These are phyloP conservation scores for Schizonepeta tenuifolia DNA, from an alignment of 257 asterid genomes.

Conservation along the genomic window DNA sequence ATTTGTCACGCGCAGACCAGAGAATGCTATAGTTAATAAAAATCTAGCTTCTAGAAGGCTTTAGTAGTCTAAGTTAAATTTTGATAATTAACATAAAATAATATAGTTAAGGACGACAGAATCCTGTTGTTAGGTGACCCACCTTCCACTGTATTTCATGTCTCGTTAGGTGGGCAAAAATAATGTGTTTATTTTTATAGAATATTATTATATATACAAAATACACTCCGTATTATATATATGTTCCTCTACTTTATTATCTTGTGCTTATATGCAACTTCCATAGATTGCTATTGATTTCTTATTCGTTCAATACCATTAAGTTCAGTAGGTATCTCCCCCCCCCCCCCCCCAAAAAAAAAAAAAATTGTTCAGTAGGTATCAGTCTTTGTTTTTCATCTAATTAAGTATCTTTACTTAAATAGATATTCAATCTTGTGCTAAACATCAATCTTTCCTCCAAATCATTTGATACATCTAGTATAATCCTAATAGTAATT, in stretches of 20 bases:
- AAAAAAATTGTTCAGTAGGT: no score
- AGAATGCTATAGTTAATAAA: slow-evolving; percentile 4
- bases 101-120: slow-evolving; percentile 26
- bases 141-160: slow-evolving; percentile 30
- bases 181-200: background rate
- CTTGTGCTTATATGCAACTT: slow-evolving; percentile 12
- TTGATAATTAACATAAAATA: background rate
- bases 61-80: slow-evolving; percentile 2
- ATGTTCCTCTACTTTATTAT: background rate
- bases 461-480: background rate
- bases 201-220: no score
- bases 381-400: slow-evolving; percentile 5
- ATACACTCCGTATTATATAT: no score
- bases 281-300: slow-evolving; percentile 26
- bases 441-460: background rate
- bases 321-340: slow-evolving; percentile 5
- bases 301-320: background rate
- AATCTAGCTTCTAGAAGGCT: slow-evolving; percentile 34
- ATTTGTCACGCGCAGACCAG: slow-evolving; percentile 20
- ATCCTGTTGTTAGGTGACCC: slow-evolving; percentile 40
- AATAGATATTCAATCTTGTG: background rate
- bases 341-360: no score
- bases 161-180: slow-evolving; percentile 24
- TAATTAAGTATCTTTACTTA: background rate
- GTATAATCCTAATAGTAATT: background rate